phyloP scores from a whole-genome alignment of 2,329 filamentous ascomycete genomes.

The Fusarium pseudonygamai region DNA sequence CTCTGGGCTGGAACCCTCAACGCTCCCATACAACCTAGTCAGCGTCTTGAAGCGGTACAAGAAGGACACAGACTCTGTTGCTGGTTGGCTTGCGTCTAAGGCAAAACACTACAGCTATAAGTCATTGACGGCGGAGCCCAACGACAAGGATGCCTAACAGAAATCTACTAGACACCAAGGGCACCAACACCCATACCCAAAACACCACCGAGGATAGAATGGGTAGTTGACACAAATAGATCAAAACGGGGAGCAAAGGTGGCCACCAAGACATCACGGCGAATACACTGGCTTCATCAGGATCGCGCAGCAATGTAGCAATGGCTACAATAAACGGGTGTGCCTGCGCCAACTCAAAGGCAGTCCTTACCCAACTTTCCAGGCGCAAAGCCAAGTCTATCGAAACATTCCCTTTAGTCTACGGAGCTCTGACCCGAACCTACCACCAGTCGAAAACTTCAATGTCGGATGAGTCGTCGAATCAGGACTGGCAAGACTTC shows the following conservation, averaged over 20 bases:
- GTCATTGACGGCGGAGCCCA: rapidly evolving
- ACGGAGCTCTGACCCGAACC: not conserved
- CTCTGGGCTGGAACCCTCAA: not conserved
- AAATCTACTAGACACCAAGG: conserved; percentile 51
- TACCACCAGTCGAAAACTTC: not conserved
- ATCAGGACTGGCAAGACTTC: not conserved
- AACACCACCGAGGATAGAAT: conserved; percentile 69
- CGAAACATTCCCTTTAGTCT: not conserved
- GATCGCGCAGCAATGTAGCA: not conserved
- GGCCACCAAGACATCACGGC: not conserved
- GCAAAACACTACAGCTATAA: not conserved
- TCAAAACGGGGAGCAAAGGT: conserved; percentile 64
- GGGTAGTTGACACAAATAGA: conserved; percentile 69
- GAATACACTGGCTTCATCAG: not conserved
- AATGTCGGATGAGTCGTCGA: not conserved
- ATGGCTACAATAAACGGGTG: not conserved
- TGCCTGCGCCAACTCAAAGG: not conserved
- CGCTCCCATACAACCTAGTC: not conserved
- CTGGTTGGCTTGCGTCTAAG: not conserved
- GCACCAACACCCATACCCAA: conserved; percentile 67
- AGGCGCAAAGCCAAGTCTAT: no score
- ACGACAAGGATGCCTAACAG: no score
- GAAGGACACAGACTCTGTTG: not conserved
- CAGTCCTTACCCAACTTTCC: not conserved
- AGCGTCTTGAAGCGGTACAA: not conserved